phyloP scores from a whole-genome alignment of 495 filamentous ascomycete species.

The Geopyxis carbonaria region DNA sequence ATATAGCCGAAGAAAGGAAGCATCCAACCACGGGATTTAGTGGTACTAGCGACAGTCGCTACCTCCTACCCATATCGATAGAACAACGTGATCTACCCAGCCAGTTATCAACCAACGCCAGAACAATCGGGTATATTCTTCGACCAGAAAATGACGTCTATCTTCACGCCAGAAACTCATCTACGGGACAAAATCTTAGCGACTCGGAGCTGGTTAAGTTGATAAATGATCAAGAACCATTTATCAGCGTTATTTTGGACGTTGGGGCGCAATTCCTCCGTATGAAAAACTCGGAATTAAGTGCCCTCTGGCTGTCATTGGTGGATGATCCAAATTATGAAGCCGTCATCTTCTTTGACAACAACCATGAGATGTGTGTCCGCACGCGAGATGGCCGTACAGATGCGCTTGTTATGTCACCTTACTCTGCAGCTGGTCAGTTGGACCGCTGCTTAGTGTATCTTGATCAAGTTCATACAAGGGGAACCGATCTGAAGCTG shows the following conservation, averaged over 20 bases:
- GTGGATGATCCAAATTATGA: no score
- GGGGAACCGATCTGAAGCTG: slow-evolving; percentile 56
- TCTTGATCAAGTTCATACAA: slow-evolving; percentile 58
- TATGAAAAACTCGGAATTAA: no score
- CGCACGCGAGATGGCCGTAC: slow-evolving; percentile 29
- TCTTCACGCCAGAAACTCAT: no score
- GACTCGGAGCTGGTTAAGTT: no score
- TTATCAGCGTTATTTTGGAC: slow-evolving; percentile 47
- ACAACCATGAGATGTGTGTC: slow-evolving; percentile 35
- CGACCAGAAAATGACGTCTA: slow-evolving; percentile 36
- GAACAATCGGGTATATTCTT: slow-evolving; percentile 42
- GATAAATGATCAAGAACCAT: slow-evolving; percentile 28
- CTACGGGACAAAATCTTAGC: no score
- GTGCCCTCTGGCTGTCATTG: no score
- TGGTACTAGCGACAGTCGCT: slow-evolving; percentile 51
- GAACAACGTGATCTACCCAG: slow-evolving; percentile 35
- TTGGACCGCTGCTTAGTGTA: slow-evolving; percentile 51
- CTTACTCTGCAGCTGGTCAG: slow-evolving; percentile 41
- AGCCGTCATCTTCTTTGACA: slow-evolving; percentile 40
- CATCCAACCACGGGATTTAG: slow-evolving; percentile 49
- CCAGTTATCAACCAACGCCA: slow-evolving; percentile 46
- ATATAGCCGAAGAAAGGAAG: slow-evolving; percentile 35
- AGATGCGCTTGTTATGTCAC: slow-evolving; percentile 40
- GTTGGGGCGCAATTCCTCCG: slow-evolving; percentile 56
- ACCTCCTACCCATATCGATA: slow-evolving; percentile 39